Percentiles rank a stretch among this genome's conserved stretches.
These are phyloP conservation scores for Diospyros lotus DNA, from an alignment of 148 eudicot species.

Conservation along the genomic window DNA sequence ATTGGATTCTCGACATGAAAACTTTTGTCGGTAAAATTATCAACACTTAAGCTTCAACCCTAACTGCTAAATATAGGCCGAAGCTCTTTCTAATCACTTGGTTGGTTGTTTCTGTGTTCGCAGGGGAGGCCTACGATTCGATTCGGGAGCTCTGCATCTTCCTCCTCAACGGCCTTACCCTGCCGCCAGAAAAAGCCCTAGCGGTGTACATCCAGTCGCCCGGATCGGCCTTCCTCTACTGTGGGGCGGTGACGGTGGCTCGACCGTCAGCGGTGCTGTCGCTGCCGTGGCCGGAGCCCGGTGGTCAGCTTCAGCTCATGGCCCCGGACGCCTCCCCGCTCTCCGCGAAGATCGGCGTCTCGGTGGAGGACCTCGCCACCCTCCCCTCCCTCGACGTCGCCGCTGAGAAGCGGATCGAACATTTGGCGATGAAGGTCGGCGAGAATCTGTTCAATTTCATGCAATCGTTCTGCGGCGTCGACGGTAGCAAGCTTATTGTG, in stretches of 20 bases:
- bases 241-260: slow-evolving; percentile 82
- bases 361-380: slow-evolving; percentile 69
- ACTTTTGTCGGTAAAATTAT: slow-evolving; percentile 57
- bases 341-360: slow-evolving; percentile 87
- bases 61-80: neutral
- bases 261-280: slow-evolving; percentile 89
- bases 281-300: slow-evolving; percentile 85
- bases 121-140: slow-evolving; percentile 77
- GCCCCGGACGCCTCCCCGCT: slow-evolving; percentile 51
- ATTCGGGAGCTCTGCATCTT: slow-evolving; percentile 80
- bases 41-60: neutral
- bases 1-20: slow-evolving; percentile 95
- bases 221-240: slow-evolving; percentile 75
- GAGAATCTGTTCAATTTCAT: slow-evolving; percentile 93
- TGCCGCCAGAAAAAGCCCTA: slow-evolving; percentile 87
- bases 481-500: slow-evolving; percentile 77
- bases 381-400: slow-evolving; percentile 75
- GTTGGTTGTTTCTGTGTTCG: neutral
- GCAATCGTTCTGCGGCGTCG: slow-evolving; percentile 98
- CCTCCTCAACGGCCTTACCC: slow-evolving; percentile 72
- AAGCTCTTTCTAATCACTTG: no score
- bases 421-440: slow-evolving; percentile 82
- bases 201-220: slow-evolving; percentile 96
- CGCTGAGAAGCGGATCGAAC: slow-evolving; percentile 75
- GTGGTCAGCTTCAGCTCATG: slow-evolving; percentile 52